Base-by-base conservation (phyloP, 163 green algal genomes). In the Scenedesmus sp. region DNA sequence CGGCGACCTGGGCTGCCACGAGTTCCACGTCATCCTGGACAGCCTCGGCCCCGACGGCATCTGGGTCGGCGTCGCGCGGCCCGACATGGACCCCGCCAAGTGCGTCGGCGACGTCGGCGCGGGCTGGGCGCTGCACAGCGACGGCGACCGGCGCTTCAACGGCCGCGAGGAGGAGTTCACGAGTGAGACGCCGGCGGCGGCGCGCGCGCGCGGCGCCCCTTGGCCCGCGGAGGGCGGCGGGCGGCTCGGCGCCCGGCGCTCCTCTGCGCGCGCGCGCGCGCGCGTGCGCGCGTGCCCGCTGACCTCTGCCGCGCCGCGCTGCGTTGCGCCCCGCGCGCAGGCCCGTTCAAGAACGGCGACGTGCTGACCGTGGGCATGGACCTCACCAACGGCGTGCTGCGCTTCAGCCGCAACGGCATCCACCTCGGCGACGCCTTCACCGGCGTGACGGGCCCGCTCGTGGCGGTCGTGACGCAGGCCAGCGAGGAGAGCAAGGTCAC, bases 11-110 rank as follows among this genome's bases (percentile, higher is more conserved):
- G 87, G 84, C 34, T 70, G 56, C 6, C 87, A 91, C 51, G 87
- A 91, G 80, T 90, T 89, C 77, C 87, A 91, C 50, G 87, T 91
- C 39, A 91, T 91, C 44, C 75, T 91, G 65, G 87, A 91, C 77
- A 84, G 63, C 24, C 60, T 91, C 34, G 87, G 87, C 1, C 87
- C 87, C 22, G 87, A 91, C 71, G 87, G 87, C 51, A 85, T 91
- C 62, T 91, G 87, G 87, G 87, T 90, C 31, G 87, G 87, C 34
- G 85, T 90, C 7, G 85, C 87, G 3, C 79, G 81, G 22, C 78
- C 87, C 10, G 56, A 71, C 62, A 86, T 87, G 80, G 80, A 86
- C 65, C 66, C 85, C 42, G 57, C 24, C 29, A 77, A 65, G 70
- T 87, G 70, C 28, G 87, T 91, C 31, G 87, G 87, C 2, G 87